These are phyloP conservation scores for Hanseniaspora lachancei DNA, from an alignment of 805 yeast species.

Conservation along the genomic window DNA sequence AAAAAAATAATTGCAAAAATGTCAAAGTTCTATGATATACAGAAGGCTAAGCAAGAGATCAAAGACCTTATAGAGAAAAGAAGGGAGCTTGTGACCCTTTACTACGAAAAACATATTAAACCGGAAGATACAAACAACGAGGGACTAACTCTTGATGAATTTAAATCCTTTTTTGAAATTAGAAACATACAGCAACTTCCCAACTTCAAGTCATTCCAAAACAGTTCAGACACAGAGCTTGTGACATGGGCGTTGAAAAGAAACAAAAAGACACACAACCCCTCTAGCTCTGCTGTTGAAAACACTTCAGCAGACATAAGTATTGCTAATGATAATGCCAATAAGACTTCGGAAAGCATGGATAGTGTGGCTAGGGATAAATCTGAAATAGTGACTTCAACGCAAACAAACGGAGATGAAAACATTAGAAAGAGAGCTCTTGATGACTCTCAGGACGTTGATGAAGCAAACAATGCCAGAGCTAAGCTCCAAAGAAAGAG, in stretches of 20 bases:
- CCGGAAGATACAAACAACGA: background rate
- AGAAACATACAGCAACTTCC: slow-evolving; percentile 11
- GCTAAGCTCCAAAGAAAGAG: background rate
- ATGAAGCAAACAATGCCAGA: background rate
- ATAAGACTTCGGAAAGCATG: background rate
- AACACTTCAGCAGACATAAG: background rate
- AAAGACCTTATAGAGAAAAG: slow-evolving; percentile 1
- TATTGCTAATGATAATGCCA: background rate
- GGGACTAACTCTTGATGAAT: background rate
- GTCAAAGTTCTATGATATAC: slow-evolving; percentile 9
- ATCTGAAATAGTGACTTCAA: background rate
- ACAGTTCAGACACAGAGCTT: slow-evolving; percentile 5
- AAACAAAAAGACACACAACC: background rate
- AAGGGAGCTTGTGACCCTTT: background rate
- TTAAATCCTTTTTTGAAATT: slow-evolving; percentile 2
- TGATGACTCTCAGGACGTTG: background rate
- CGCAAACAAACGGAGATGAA: background rate
- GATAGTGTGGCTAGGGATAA: background rate
- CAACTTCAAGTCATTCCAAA: slow-evolving; percentile 11
- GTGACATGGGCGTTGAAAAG: slow-evolving; percentile 6
- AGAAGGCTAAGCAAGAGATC: slow-evolving; percentile 5
- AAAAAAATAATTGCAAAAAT: background rate
- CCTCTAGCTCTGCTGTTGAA: background rate
- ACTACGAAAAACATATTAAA: background rate
- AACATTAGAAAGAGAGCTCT: background rate